A percentile compares a stretch with the other conserved stretches of the same genome.
Evolutionary conservation across 164 flowering plant species (phyloP).

Genomic region (Piper betle): DNA sequence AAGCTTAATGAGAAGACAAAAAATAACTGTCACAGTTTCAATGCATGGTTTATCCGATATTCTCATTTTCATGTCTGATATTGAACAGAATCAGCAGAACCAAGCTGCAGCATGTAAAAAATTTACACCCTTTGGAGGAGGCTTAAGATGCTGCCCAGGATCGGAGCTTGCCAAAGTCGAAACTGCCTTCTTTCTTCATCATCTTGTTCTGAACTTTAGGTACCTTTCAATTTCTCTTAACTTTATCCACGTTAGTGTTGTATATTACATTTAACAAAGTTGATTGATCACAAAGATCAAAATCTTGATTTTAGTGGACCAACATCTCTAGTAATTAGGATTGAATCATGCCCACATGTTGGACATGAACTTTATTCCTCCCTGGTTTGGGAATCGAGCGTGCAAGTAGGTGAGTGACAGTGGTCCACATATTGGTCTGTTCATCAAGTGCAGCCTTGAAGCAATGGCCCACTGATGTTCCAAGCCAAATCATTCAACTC

Average conservation of each 20-base stretch:
- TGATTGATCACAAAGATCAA: neutral
- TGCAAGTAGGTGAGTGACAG: neutral
- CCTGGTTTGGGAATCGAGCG: neutral
- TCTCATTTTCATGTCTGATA: neutral
- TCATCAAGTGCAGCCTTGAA: neutral
- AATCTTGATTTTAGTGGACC: neutral
- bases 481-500: neutral
- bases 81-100: slow-evolving; percentile 23
- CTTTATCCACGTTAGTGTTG: no score
- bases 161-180: slow-evolving; percentile 64
- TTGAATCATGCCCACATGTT: neutral
- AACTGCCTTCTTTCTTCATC: slow-evolving; percentile 64
- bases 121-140: slow-evolving; percentile 70
- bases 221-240: slow-evolving; percentile 3
- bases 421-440: neutral
- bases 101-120: slow-evolving; percentile 37
- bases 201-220: slow-evolving; percentile 54
- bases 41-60: neutral
- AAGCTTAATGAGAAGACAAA: neutral
- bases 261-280: no score
- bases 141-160: slow-evolving; percentile 61
- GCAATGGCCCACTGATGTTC: neutral
- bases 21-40: neutral
- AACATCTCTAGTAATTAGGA: neutral
- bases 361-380: neutral